Base-by-base conservation (phyloP, 1,284 basidiomycete species). In the Pseudomicrostroma phylloplanum region DNA sequence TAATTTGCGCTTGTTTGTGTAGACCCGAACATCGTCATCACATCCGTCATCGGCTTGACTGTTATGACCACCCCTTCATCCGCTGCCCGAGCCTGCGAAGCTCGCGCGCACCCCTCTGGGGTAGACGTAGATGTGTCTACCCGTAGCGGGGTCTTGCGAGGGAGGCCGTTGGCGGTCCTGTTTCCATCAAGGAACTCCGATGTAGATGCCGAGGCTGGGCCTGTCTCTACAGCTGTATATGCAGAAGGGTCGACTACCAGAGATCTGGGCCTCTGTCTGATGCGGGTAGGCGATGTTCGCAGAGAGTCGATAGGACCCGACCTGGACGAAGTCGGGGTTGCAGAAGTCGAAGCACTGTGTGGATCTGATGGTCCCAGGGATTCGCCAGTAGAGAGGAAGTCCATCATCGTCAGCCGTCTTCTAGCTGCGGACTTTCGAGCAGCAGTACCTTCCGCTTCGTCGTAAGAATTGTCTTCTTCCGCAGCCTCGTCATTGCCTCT, bases 1-100 rank as follows among this genome's bases (percentile, higher is more conserved):
- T 79, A 79, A 51, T 76, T 78, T 53, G 71, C 69, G 51, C 71
- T 71, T 6, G 76, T 72, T 60, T 79, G 76, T 42, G 74, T 69
- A 26, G 76, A 73, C 23, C 77, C 77, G 57, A 79, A 79, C 77
- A 79, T 79, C 61, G 66, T 67, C 60, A 79, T 63, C 13, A 58
- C 59, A 30, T 73, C 72, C 13, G 64, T 57, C 23, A 71, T 53
- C 2, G 77, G 77, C 39, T 68, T 66, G 21, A 76, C 67, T 26
- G 51, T 8, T 8, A 54, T 6, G 23, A 19, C 23, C 13, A 54
- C 51, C 6, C 25, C 21, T 25, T 54, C 51, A 8, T 54, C 17
- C 51, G 19, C 43, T 48, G 43, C 12, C 4, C 43, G 43, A 4
- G 4, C 12, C 12, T 48, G 43, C 21, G 43, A 48, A 48, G 43